Percentiles rank a stretch among this genome's conserved stretches.
phyloP scores from a whole-genome alignment of 345 rosid species.

The Bretschneidera sinensis region DNA sequence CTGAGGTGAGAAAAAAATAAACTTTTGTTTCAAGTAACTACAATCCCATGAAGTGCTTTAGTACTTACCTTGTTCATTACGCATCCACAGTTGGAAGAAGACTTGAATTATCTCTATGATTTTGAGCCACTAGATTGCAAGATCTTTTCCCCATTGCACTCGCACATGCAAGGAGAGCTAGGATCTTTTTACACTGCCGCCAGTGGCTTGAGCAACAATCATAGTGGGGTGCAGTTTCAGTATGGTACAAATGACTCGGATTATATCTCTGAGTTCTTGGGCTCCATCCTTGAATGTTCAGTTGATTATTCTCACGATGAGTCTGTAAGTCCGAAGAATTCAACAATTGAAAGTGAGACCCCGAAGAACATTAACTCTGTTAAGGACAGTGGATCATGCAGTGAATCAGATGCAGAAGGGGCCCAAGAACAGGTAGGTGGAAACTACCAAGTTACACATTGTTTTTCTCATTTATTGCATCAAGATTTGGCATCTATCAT shows the following conservation, averaged over 20 bases:
- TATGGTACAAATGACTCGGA: slow-evolving; percentile 32
- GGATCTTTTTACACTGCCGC: slow-evolving; percentile 26
- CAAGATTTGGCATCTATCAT: background rate
- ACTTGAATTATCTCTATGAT: slow-evolving; percentile 17
- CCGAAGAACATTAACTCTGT: slow-evolving; percentile 4
- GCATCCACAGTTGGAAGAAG: slow-evolving; percentile 28
- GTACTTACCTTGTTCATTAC: slow-evolving; percentile 6
- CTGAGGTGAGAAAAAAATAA: slow-evolving; percentile 30
- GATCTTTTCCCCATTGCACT: slow-evolving; percentile 40
- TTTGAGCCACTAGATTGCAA: slow-evolving; percentile 29
- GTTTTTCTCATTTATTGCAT: no score
- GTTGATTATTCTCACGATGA: slow-evolving; percentile 21
- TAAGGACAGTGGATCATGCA: slow-evolving; percentile 14
- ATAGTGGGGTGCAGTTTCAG: slow-evolving; percentile 19
- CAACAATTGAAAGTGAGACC: slow-evolving; percentile 15
- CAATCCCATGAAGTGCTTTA: background rate
- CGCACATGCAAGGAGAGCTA: slow-evolving; percentile 32
- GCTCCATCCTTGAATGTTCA: slow-evolving; percentile 35
- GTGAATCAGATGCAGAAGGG: slow-evolving; percentile 13
- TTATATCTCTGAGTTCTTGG: slow-evolving; percentile 32
- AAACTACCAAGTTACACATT: slow-evolving; percentile 5
- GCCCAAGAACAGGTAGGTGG: slow-evolving; percentile 24
- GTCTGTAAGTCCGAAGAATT: slow-evolving; percentile 4
- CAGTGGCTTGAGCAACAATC: slow-evolving; percentile 9
- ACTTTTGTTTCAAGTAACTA: background rate